A percentile compares a stretch with the other conserved stretches of the same genome.
These are phyloP conservation scores for Saccharomycopsis olivae DNA, from an alignment of 805 yeast species.

Conservation along the genomic window DNA sequence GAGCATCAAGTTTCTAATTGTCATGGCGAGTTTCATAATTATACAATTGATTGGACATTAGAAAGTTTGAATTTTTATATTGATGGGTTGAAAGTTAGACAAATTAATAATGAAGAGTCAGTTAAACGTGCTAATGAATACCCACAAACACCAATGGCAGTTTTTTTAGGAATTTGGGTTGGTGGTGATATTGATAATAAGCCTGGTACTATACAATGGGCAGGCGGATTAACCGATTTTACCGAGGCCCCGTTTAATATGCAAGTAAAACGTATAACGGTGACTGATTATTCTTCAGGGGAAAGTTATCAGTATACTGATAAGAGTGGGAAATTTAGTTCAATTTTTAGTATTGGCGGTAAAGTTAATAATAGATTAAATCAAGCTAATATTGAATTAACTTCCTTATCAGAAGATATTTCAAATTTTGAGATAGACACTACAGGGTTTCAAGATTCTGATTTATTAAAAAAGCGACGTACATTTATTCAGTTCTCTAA, in stretches of 20 bases:
- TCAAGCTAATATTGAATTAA: conserved; percentile 24
- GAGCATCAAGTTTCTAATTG: conserved; percentile 39
- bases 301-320: conserved; percentile 31
- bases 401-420: background rate
- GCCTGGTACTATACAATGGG: conserved; percentile 61
- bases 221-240: conserved; percentile 54
- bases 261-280: conserved; percentile 37
- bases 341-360: conserved; percentile 30
- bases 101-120: conserved; percentile 33
- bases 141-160: conserved; percentile 62
- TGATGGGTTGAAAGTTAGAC: conserved; percentile 49
- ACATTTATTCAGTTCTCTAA: background rate
- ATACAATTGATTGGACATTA: conserved; percentile 58
- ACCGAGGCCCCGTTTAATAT: conserved; percentile 38
- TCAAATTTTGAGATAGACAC: too few relatives aligned
- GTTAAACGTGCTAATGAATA: conserved; percentile 32
- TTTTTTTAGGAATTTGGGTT: conserved; percentile 35
- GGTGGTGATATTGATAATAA: conserved; percentile 39
- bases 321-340: conserved; percentile 28
- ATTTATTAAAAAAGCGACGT: background rate
- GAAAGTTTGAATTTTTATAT: conserved; percentile 43
- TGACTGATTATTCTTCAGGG: conserved; percentile 43
- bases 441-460: too few relatives aligned
- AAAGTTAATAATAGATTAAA: conserved; percentile 36
- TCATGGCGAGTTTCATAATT: conserved; percentile 39